Base-by-base conservation (phyloP, 768 basidiomycete species). In the Boletus tylopilopsis region DNA sequence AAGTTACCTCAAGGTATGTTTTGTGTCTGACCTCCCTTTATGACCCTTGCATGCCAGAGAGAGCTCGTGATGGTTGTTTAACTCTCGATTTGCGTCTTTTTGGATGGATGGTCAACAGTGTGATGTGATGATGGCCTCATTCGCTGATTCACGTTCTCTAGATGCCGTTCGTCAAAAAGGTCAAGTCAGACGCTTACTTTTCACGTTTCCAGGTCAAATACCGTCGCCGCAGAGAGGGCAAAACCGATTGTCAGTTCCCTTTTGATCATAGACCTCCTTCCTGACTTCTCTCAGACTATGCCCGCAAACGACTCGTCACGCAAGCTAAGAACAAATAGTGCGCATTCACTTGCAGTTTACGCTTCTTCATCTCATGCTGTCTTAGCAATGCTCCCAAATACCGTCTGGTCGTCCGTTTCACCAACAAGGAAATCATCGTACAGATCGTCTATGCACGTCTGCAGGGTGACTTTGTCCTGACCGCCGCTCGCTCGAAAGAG, bases 291-390 rank as follows among this genome's bases (percentile, higher is more conserved):
- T 21, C 24, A 93, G 90, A 98, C 81, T 97, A 98, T 64, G 96
- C 96, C 57, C 90, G 96, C 61, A 96, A 97, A 77, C 86, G 94
- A 59, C 82, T 99, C 47, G 84, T 98, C 58, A 84, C 90, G 51
- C 96, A 99, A 80, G 94, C 96, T 51, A 99, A 99, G 82, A 98
- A 97, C 85, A 98, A 98, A 79, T 98, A 96, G 87, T 88, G 68
- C 29, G 83, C 72, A 10, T 49, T 16, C 34, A 19, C 29, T 45
- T 19, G 35, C 23, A 21, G 18, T 34, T 37, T 18, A 10, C 25
- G 18, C 9, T 36, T 2, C 23, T 48, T 39, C 21, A 5, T 36
- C 58, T 69, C 39, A 55, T 46, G 1, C 2, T 5, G 22, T 30
- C 25, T 5, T 35, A 90, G 87, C 77, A 95, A 95, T 63, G 91